Evolutionary conservation across 2,329 filamentous ascomycete species (phyloP), one percentile per base, ranked within the genome.

Genomic region (Fusarium ramigenum): DNA sequence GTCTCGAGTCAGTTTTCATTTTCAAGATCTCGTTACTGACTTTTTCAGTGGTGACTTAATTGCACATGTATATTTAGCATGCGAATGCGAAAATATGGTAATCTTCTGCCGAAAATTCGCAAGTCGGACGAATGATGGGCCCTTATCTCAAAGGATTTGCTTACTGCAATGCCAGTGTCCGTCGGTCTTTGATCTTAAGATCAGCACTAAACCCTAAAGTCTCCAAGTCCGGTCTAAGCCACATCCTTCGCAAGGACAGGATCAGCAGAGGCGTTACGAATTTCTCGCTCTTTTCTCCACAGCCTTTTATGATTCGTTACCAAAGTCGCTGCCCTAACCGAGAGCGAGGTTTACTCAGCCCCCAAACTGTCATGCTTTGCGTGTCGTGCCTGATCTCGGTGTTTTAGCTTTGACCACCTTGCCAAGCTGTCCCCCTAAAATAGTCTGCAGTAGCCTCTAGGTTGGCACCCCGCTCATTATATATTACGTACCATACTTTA

Each of bases 1-100:
- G 0, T 30, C 4, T 7, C 8, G 25, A 42, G 23, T 43, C 21
- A 14, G 9, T 5, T 23, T 15, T n/a, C 3, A 30, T 7, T 19
- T 5, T 1, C 12, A 0, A 28, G 14, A 12, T 12, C 34, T 28
- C 1, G 1, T 25, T 3, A 16, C 23, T 16, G 18, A 37, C 14
- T 36, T 34, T 34, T 3, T 18, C 9, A 12, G 12, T 36, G 34
- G 9, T 18, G 34, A 18, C 15, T 36, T 6, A 4, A 18, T 36
- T 16, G 34, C 15, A 15, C 15, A 36, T 18, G 3, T 9, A 18
- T 37, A 0, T n/a, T 15, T 6, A 7, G 16, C 1, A 53, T 37
- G 14, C 23, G 23, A 25, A 37, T 53, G 6, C 19, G 34, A 21
- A 28, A 18, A 28, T 28, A 9, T 9, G 14, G 18, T 28, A 2